Evolutionary conservation across 352 stramenopile species (phyloP).

Genomic region (Albugo laibachii): DNA sequence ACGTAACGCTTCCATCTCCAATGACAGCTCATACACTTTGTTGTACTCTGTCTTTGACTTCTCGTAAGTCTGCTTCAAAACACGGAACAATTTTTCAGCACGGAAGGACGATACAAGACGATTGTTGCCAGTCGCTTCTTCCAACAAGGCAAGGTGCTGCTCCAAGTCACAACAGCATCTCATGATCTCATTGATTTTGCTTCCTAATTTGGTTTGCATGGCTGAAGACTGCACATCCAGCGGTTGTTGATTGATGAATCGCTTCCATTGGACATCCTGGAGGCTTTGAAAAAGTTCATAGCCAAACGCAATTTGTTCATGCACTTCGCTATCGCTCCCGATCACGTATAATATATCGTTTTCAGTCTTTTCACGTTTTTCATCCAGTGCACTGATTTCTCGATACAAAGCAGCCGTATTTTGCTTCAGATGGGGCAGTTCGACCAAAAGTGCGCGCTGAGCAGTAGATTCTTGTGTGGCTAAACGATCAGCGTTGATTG

Average conservation of each 20-base stretch:
- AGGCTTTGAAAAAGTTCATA: constrained; percentile 50
- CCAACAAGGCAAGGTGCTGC: constrained; percentile 17
- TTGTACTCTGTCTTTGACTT: constrained; percentile 62
- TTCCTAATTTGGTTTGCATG: constrained; percentile 21
- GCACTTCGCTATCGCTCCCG: constrained; percentile 49
- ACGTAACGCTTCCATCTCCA: constrained; percentile 12
- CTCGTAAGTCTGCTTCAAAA: constrained; percentile 56
- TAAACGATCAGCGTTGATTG: too few species aligned
- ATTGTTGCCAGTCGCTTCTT: neutral
- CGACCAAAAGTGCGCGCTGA: too few species aligned
- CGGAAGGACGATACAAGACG: constrained; percentile 6
- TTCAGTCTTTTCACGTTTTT: constrained; percentile 33
- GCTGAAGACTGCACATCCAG: constrained; percentile 44
- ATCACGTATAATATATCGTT: constrained; percentile 63
- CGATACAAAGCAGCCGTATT: constrained; percentile 20
- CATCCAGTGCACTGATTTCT: constrained; percentile 32
- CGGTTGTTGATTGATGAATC: constrained; percentile 39
- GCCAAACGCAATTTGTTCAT: constrained; percentile 49
- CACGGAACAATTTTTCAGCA: constrained; percentile 32
- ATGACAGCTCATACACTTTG: constrained; percentile 23
- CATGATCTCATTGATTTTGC: constrained; percentile 27
- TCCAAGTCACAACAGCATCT: constrained; percentile 31
- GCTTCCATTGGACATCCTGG: constrained; percentile 36
- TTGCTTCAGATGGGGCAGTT: constrained; percentile 14
- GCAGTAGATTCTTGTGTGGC: too few species aligned